A percentile compares a stretch with the other conserved stretches of the same genome.
Conservation (phyloP, 2,329 filamentous ascomycete species). For the Anthostomella pinea region DNA sequence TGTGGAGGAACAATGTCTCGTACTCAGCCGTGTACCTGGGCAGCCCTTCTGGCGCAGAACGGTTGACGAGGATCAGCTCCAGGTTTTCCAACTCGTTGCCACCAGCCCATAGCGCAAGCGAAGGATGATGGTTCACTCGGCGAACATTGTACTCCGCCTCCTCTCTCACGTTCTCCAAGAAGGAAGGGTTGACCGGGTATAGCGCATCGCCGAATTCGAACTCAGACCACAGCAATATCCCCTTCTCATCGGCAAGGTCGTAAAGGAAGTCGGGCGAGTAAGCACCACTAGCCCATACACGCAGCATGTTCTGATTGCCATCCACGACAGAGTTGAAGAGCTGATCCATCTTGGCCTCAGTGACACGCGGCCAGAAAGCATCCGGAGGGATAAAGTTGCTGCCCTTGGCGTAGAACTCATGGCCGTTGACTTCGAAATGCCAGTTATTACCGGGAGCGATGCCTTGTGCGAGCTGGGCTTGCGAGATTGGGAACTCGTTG, state of each 20-base stretch:
- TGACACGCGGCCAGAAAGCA: slow-evolving; percentile 61
- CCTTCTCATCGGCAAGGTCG: slow-evolving; percentile 59
- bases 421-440: slow-evolving; percentile 64
- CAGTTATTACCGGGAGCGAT: slow-evolving; percentile 48
- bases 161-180: slow-evolving; percentile 52
- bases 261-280: slow-evolving; percentile 62
- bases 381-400: slow-evolving; percentile 63
- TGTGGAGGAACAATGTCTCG: slow-evolving; percentile 55
- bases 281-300: slow-evolving; percentile 59
- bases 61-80: slow-evolving; percentile 41
- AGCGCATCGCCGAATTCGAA: slow-evolving; percentile 61
- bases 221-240: slow-evolving; percentile 61
- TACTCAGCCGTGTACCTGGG: too few species aligned
- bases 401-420: slow-evolving; percentile 62
- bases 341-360: slow-evolving; percentile 45
- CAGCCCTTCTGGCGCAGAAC: slow-evolving; percentile 38
- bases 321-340: slow-evolving; percentile 54
- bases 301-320: slow-evolving; percentile 63
- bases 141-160: slow-evolving; percentile 60
- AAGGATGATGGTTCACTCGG: slow-evolving; percentile 48
- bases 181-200: slow-evolving; percentile 53
- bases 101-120: slow-evolving; percentile 51
- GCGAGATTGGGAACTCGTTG: slow-evolving; percentile 52
- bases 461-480: slow-evolving; percentile 50
- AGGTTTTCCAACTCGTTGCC: slow-evolving; percentile 61